These are phyloP conservation scores for Cyanodermella asteris DNA, from an alignment of 2,329 filamentous ascomycete genomes.

Conservation along the genomic window DNA sequence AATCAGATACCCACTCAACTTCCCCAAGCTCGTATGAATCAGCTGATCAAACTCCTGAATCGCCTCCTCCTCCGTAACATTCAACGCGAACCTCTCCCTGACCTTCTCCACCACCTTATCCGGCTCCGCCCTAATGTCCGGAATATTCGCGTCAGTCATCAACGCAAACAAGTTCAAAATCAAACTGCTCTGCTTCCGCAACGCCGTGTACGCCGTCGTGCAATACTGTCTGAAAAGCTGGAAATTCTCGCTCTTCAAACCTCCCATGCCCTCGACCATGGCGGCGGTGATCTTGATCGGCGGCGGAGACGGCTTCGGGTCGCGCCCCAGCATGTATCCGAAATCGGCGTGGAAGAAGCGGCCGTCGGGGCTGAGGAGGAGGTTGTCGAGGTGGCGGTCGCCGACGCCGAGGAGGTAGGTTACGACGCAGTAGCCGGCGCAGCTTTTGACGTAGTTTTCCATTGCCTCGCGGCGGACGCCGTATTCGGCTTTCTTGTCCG, in stretches of 20 bases:
- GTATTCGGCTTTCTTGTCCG: constrained; percentile 57
- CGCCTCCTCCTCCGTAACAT: constrained; percentile 80
- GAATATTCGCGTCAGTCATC: constrained; percentile 95
- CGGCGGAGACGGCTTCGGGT: constrained; percentile 91
- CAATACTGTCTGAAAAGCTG: constrained; percentile 84
- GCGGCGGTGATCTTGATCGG: constrained; percentile 94
- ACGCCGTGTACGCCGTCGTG: constrained; percentile 78
- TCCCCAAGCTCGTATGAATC: constrained; percentile 77
- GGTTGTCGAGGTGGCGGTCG: constrained; percentile 85
- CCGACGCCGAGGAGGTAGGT: constrained; percentile 94
- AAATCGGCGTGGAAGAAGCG: constrained; percentile 99
- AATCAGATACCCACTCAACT: constrained; percentile 81
- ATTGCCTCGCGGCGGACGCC: constrained; percentile 81
- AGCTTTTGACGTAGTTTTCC: constrained; percentile 88
- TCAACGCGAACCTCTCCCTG: constrained; percentile 79
- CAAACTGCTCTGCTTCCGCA: constrained; percentile 73
- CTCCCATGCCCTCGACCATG: constrained; percentile 98
- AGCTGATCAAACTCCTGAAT: constrained; percentile 69
- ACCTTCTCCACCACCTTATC: constrained; percentile 92
- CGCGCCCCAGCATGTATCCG: constrained; percentile 88
- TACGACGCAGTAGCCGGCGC: constrained; percentile 94
- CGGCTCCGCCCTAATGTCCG: constrained; percentile 76
- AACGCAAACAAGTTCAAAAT: constrained; percentile 89
- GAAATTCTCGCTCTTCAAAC: constrained; percentile 59
- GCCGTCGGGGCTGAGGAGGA: constrained; percentile 69